Evolutionary conservation across 768 basidiomycete genomes (phyloP).

Genomic region (Nevesoporus exiguus): DNA sequence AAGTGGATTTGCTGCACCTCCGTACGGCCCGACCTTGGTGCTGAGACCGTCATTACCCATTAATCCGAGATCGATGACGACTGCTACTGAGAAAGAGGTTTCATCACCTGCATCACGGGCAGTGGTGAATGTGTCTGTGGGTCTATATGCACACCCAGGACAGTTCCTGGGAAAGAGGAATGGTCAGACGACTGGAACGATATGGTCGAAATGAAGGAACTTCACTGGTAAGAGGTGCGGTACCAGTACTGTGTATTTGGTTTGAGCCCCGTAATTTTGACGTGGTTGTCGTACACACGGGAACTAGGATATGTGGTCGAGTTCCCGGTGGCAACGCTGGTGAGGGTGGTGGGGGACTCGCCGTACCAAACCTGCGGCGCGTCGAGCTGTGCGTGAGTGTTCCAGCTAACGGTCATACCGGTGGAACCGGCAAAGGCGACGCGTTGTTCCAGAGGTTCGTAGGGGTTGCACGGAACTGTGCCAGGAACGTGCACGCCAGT

Average conservation of each 20-base stretch:
- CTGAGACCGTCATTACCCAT: conserved; percentile 29
- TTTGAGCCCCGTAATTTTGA: conserved; percentile 24
- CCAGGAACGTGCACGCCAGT: conserved; percentile 29
- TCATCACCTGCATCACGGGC: conserved; percentile 20
- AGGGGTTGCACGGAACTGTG: conserved; percentile 26
- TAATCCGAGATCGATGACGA: conserved; percentile 27
- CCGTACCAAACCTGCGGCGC: conserved; percentile 27
- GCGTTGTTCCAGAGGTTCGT: conserved; percentile 27
- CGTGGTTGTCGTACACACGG: conserved; percentile 29
- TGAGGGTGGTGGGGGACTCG: conserved; percentile 15
- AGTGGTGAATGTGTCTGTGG: conserved; percentile 25
- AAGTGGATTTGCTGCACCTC: conserved; percentile 20
- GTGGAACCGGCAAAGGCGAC: conserved; percentile 24
- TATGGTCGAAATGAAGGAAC: not conserved
- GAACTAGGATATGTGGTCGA: conserved; percentile 25
- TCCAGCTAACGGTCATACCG: conserved; percentile 30
- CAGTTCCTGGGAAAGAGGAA: conserved; percentile 18
- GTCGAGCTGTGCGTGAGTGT: conserved; percentile 18
- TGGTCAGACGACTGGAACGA: not conserved
- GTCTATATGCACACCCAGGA: conserved; percentile 24
- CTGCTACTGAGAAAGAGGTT: conserved; percentile 20
- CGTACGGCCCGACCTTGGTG: conserved; percentile 27
- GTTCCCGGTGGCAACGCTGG: conserved; percentile 16
- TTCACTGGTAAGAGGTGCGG: conserved; percentile 25
- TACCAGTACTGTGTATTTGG: conserved; percentile 28